Percentiles rank a stretch among this genome's conserved stretches.
These are phyloP conservation scores for Eucalyptus globulus DNA, from an alignment of 345 rosid species.

Conservation along the genomic window DNA sequence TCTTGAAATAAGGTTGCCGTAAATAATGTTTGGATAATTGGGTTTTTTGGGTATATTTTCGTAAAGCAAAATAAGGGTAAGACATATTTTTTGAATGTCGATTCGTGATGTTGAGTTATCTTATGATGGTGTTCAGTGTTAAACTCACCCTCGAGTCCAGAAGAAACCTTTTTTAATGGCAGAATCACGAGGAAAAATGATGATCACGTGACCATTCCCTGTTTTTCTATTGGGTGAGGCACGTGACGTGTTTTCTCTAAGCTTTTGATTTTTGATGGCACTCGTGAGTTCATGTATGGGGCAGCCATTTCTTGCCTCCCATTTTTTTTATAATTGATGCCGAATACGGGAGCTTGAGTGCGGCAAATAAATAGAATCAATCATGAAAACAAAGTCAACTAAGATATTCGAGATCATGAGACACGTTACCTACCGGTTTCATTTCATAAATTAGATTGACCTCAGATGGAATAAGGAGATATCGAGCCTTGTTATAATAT, in stretches of 20 bases:
- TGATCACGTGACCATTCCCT: neutral
- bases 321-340: neutral
- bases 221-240: neutral
- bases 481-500: neutral
- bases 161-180: neutral
- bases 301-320: neutral
- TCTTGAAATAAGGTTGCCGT: neutral
- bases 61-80: neutral
- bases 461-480: neutral
- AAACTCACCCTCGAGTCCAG: neutral
- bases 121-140: neutral
- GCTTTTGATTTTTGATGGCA: neutral
- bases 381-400: neutral
- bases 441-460: neutral
- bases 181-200: neutral
- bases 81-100: neutral
- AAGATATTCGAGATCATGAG: neutral
- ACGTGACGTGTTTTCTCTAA: neutral
- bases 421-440: neutral
- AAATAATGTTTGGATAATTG: neutral
- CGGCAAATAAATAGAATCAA: neutral
- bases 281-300: neutral
- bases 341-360: neutral
- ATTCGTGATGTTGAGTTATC: neutral
- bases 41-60: neutral